Conservation (phyloP, 2,329 filamentous ascomycete species). For the Cladophialophora chaetospira region DNA sequence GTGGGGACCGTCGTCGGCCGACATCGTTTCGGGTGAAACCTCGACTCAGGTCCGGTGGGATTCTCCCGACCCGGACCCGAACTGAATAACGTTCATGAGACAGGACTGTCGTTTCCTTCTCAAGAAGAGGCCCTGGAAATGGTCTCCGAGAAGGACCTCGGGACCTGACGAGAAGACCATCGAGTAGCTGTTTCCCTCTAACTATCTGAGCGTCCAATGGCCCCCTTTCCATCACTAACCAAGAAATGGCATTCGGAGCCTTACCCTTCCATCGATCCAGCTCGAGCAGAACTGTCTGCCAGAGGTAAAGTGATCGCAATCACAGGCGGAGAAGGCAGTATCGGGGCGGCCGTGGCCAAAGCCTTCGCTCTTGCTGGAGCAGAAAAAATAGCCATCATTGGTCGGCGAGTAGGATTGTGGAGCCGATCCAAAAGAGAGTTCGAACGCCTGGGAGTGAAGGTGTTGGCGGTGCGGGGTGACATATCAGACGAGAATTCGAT, state of each 20-base stretch:
- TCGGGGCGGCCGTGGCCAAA: constrained; percentile 56
- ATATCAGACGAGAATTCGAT: background rate
- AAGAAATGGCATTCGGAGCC: constrained; percentile 39
- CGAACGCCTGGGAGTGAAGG: background rate
- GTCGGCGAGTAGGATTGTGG: constrained; percentile 39
- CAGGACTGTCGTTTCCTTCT: too few relatives aligned
- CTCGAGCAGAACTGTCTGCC: constrained; percentile 35
- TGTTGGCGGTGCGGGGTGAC: background rate
- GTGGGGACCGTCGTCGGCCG: too few relatives aligned
- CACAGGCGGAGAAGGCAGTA: constrained; percentile 58
- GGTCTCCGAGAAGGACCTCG: too few relatives aligned
- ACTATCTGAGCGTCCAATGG: background rate
- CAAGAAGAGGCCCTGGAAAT: too few relatives aligned
- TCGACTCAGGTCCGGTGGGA: too few relatives aligned
- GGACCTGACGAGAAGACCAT: background rate
- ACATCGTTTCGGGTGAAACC: too few relatives aligned
- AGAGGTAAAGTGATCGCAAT: constrained; percentile 51
- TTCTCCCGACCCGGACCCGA: too few relatives aligned
- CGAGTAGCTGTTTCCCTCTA: background rate
- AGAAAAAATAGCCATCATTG: constrained; percentile 55
- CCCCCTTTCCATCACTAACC: constrained; percentile 32
- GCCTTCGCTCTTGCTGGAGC: constrained; percentile 58
- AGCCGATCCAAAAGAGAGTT: background rate
- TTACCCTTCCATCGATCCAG: constrained; percentile 45
- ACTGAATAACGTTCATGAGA: too few relatives aligned